Conservation (phyloP, 495 filamentous ascomycete species). For the Aspergillus bertholletiae region DNA sequence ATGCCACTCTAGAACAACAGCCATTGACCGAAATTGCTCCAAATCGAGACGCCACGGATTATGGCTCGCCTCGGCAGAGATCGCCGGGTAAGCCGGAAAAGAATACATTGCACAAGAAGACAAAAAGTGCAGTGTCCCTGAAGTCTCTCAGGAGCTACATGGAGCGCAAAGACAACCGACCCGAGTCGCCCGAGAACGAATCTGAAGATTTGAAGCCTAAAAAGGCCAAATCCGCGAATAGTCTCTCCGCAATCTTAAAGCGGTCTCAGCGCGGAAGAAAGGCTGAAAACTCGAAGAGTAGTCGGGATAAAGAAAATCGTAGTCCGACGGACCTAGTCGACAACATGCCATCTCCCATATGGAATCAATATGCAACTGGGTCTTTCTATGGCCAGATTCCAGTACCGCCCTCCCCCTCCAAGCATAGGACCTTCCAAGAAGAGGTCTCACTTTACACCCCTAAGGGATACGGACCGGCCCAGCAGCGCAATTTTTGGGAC, state of each 20-base stretch:
- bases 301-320: slow-evolving; percentile 71
- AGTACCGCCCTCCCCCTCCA: slow-evolving; percentile 35
- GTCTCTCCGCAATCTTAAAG: slow-evolving; percentile 57
- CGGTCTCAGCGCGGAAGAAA: slow-evolving; percentile 43
- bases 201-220: slow-evolving; percentile 55
- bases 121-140: slow-evolving; percentile 63
- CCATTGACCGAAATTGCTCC: slow-evolving; percentile 37
- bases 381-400: slow-evolving; percentile 37
- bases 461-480: slow-evolving; percentile 57
- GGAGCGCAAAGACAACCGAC: slow-evolving; percentile 50
- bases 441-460: slow-evolving; percentile 63
- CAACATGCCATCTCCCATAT: slow-evolving; percentile 66
- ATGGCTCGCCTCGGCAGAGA: slow-evolving; percentile 16
- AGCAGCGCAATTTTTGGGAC: slow-evolving; percentile 63
- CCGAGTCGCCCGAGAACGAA: slow-evolving; percentile 27
- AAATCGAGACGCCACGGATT: slow-evolving; percentile 34
- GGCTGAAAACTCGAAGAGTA: slow-evolving; percentile 44
- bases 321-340: slow-evolving; percentile 46
- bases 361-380: slow-evolving; percentile 63
- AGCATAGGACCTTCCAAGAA: slow-evolving; percentile 43
- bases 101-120: slow-evolving; percentile 54
- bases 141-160: slow-evolving; percentile 56
- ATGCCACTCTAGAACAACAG: slow-evolving; percentile 21
- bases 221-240: slow-evolving; percentile 82
- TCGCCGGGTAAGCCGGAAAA: slow-evolving; percentile 27